Evolutionary conservation across 208 protist genomes (phyloP).

Genomic region (Acanthamoeba triangularis): DNA sequence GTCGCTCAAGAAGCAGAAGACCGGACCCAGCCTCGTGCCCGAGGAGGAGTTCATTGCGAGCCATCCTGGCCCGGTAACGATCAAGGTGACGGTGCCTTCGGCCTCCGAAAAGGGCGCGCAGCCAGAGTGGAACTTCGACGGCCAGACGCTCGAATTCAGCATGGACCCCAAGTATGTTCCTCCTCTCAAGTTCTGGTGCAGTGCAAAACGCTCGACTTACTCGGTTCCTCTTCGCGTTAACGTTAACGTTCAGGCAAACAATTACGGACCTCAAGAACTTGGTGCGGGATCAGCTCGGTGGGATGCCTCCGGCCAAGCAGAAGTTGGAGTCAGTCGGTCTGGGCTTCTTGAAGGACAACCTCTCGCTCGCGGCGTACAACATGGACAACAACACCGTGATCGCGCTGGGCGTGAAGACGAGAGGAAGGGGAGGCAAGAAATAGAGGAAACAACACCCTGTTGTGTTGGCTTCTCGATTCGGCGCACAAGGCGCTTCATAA

Average conservation of each 20-base stretch:
- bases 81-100: slow-evolving; percentile 38
- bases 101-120: background rate
- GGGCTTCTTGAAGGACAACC: slow-evolving; percentile 83
- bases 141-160: slow-evolving; percentile 66
- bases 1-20: slow-evolving; percentile 74
- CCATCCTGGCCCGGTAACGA: slow-evolving; percentile 60
- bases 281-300: slow-evolving; percentile 65
- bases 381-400: slow-evolving; percentile 46
- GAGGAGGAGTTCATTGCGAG: slow-evolving; percentile 74
- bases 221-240: background rate
- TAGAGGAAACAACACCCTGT: slow-evolving; percentile 8
- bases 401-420: slow-evolving; percentile 70
- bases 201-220: background rate
- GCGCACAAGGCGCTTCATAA: no score
- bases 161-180: slow-evolving; percentile 24
- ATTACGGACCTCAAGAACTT: slow-evolving; percentile 72
- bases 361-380: slow-evolving; percentile 84
- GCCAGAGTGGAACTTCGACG: slow-evolving; percentile 73
- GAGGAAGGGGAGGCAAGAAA: slow-evolving; percentile 82
- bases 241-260: background rate
- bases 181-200: background rate
- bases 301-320: slow-evolving; percentile 85
- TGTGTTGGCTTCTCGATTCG: background rate
- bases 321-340: slow-evolving; percentile 78
- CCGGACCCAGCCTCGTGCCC: slow-evolving; percentile 53